Percentiles rank a stretch among this genome's conserved stretches.
Conservation (phyloP, 176 grass and related monocot genomes). For the Aechmea fasciata region DNA sequence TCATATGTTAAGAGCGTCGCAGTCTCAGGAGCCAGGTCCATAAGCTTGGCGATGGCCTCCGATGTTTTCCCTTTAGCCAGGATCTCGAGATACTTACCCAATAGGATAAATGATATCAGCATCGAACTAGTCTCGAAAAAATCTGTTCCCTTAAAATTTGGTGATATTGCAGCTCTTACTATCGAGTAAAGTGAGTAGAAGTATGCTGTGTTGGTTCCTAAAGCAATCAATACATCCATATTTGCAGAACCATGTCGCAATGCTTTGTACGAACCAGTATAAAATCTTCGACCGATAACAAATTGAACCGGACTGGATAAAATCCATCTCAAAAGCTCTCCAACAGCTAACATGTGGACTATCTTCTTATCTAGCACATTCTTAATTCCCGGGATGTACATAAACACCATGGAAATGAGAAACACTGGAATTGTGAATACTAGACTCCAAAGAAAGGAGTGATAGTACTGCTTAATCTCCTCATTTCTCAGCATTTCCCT, state of each 20-base stretch:
- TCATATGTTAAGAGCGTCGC: constrained; percentile 55
- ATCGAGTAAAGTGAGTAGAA: constrained; percentile 87
- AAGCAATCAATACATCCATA: constrained; percentile 94
- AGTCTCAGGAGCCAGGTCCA: constrained; percentile 84
- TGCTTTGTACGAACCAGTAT: constrained; percentile 74
- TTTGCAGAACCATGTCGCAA: constrained; percentile 67
- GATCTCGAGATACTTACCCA: constrained; percentile 95
- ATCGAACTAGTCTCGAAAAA: constrained; percentile 99
- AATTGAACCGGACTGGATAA: constrained; percentile 92
- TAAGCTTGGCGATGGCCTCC: constrained; percentile 87
- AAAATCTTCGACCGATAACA: constrained; percentile 80
- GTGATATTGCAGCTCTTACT: constrained; percentile 63
- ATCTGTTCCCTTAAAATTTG: constrained; percentile 59
- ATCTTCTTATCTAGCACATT: constrained; percentile 56
- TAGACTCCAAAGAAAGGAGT: constrained; percentile 80
- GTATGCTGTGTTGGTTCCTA: constrained; percentile 86
- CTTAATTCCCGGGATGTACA: constrained; percentile 71
- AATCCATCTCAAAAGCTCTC: constrained; percentile 79
- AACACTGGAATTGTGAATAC: constrained; percentile 86
- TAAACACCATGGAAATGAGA: constrained; percentile 95
- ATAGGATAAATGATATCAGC: constrained; percentile 93
- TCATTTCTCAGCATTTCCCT: constrained; percentile 52
- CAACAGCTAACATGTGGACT: constrained; percentile 71
- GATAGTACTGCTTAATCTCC: constrained; percentile 71
- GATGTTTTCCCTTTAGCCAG: constrained; percentile 97